Base-by-base conservation (phyloP, 495 filamentous ascomycete genomes). In the Penicillium mononematosum region DNA sequence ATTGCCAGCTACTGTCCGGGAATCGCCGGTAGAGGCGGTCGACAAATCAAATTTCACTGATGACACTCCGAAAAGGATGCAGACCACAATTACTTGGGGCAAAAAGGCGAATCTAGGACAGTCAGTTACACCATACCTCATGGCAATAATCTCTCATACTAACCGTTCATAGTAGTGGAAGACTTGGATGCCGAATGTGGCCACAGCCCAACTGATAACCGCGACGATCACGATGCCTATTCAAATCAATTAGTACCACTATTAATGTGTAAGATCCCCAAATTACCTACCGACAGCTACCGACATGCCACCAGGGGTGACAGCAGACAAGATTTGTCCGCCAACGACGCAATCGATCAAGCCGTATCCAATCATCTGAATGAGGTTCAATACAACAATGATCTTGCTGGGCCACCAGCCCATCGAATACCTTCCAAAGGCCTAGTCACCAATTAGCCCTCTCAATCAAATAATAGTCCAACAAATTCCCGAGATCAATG, bases 361-460 rank as follows among this genome's bases (percentile, higher is more conserved):
- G 46, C 80, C 76, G 58, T 91, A 92, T 11, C 88, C 88, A 24
- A 90, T 72, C 69, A 90, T 80, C 51, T 89, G 78, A 41, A 91
- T 81, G 16, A 91, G 71, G 58, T 91, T 89, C 51, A 92, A 72
- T 17, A 90, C 54, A 14, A 88, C 86, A 36, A 89, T 79, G 8
- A 91, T 69, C 70, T 90, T 91, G 61, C 82, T 83, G 1, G 89
- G 88, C 84, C 86, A 91, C 83, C 87, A 91, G 31, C 88, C 89
- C 82, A 91, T 90, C 24, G 83, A 81, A 70, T 86, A 92, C 14
- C 88, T 79, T 17, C 85, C 78, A 57, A 90, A 83, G 10, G 88
- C 83, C 81, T 82, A 58, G 19, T 31, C 3, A 45, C 22, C n/a
- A 7, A 36, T 68, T 47, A 68, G 58, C 32, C 44, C 20, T 47